These are phyloP conservation scores for Vanilla planifolia DNA, from an alignment of 106 monocot species.

Conservation along the genomic window DNA sequence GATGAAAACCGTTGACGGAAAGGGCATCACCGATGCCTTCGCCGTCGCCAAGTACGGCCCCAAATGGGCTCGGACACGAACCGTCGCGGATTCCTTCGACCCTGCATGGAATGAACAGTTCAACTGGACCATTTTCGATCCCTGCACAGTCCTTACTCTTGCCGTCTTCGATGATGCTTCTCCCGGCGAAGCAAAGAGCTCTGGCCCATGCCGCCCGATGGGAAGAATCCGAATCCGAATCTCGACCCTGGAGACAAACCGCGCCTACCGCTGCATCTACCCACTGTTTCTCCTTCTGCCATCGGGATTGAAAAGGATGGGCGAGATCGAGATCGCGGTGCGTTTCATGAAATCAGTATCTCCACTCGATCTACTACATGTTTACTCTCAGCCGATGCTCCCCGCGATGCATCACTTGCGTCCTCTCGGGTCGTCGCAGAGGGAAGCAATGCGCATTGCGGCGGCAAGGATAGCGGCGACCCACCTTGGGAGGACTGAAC, in stretches of 20 bases:
- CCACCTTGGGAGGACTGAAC: slow-evolving; percentile 65
- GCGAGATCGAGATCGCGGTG: slow-evolving; percentile 75
- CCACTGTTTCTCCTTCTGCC: slow-evolving; percentile 56
- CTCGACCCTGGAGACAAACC: slow-evolving; percentile 46
- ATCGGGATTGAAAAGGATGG: slow-evolving; percentile 50
- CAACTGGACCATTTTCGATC: slow-evolving; percentile 85
- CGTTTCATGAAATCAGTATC: slow-evolving; percentile 48
- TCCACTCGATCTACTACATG: slow-evolving; percentile 41
- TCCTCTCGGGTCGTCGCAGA: slow-evolving; percentile 38
- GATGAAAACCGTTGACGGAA: slow-evolving; percentile 48
- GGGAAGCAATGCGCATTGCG: slow-evolving; percentile 49
- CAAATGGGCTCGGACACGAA: slow-evolving; percentile 88
- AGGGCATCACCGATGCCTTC: slow-evolving; percentile 55
- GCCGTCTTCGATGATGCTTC: slow-evolving; percentile 75
- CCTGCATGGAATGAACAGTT: slow-evolving; percentile 97
- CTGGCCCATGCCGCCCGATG: slow-evolving; percentile 40
- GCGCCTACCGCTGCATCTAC: slow-evolving; percentile 47
- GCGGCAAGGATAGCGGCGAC: slow-evolving; percentile 62
- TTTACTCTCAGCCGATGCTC: slow-evolving; percentile 58
- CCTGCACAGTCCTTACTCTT: slow-evolving; percentile 70
- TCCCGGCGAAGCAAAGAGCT: slow-evolving; percentile 9
- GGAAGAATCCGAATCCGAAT: slow-evolving; percentile 72
- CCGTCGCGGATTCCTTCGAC: slow-evolving; percentile 44
- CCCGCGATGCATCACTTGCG: slow-evolving; percentile 75
- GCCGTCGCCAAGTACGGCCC: slow-evolving; percentile 86